Conservation (phyloP, 345 rosid species). For the Abelmoschus esculentus region DNA sequence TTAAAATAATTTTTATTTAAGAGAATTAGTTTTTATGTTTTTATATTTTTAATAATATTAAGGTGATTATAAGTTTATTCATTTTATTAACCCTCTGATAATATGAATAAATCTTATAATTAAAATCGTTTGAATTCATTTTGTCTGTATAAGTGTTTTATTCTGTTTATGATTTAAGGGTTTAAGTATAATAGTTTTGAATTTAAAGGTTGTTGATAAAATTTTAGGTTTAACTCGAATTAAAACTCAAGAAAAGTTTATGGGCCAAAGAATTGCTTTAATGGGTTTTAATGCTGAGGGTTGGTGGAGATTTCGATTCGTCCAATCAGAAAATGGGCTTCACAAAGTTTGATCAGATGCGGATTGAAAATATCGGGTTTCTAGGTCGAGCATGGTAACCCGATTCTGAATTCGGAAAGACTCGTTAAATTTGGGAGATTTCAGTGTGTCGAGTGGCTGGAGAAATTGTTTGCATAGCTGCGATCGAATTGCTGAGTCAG, state of each 20-base stretch:
- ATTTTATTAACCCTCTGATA: no score
- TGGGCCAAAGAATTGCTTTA: neutral
- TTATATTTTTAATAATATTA: no score
- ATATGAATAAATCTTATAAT: no score
- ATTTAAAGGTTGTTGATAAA: no score
- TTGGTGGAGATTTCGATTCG: neutral
- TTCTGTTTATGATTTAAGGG: no score
- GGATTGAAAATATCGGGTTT: neutral
- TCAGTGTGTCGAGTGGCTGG: neutral
- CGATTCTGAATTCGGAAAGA: neutral
- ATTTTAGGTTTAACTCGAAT: no score
- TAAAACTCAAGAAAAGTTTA: neutral
- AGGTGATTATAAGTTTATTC: no score
- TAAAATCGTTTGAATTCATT: no score
- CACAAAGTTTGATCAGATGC: neutral
- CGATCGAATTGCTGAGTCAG: constrained; percentile 2
- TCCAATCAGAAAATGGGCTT: neutral
- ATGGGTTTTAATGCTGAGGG: neutral
- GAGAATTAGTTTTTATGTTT: no score
- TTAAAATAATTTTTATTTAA: no score
- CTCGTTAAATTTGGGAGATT: neutral
- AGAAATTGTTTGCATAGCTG: neutral
- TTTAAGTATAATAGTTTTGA: no score
- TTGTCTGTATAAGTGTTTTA: no score
- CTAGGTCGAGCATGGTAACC: neutral